Base-by-base conservation (phyloP, 163 green algal genomes). In the Chlamydomonas reinhardtii region DNA sequence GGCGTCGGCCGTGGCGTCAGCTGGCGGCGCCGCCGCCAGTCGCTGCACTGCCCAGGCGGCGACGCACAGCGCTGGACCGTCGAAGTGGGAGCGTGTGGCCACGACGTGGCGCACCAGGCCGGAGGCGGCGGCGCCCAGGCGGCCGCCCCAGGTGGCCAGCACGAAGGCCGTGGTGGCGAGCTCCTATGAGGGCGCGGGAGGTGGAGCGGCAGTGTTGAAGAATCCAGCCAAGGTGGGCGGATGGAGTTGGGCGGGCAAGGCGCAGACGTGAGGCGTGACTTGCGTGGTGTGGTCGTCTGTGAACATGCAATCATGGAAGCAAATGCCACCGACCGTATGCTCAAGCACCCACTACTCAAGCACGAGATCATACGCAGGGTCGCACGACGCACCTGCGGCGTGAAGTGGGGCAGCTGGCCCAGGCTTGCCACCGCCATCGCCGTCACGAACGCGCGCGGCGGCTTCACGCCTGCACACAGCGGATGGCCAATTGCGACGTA, bases 81-180 rank as follows among this genome's bases (percentile, higher is more conserved):
- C 66, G 22, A n/a, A 76, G 19, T 37, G 9, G 14, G 19, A 31
- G 8, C 77, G 66, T 5, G 65, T 76, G 17, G 66, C 43, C 2
- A 70, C 52, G 5, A 84, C 43, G 48, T 84, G 77, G 31, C 35
- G 77, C 27, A 84, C 65, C 32, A 74, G 32, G 19, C 68, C 68
- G 68, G 32, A 5, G 12, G 35, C 32, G 29, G 24, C 54, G 15
- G 54, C 68, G 52, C 75, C 54, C 34, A 77, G 25, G 12, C 27
- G 52, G 32, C 39, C 68, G 4, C 34, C 25, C 79, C 79, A 86
- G 27, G 15, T 48, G 24, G 79, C 68, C 24, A 86, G 54, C 54
- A 72, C 34, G 32, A 86, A 86, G 25, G 78, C 69, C 52, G 35
- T 9, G 54, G 69, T 78, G 32, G 69, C 32, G 27, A 86, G 69